Conservation (phyloP, 306 rosid genomes). For the Calophaca sinica region DNA sequence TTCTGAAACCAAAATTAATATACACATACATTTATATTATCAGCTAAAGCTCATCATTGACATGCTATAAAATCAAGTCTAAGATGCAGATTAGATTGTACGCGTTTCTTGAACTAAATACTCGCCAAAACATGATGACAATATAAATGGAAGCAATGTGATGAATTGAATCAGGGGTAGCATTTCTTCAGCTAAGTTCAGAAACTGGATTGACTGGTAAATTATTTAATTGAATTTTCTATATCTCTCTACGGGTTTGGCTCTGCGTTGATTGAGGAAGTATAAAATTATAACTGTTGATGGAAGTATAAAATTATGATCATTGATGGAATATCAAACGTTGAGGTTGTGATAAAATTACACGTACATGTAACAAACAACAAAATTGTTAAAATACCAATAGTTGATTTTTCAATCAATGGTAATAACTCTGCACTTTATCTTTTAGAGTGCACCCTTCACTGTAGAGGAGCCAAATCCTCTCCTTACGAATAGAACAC, state of each 20-base stretch:
- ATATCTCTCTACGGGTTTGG: constrained; percentile 13
- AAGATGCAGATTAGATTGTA: constrained; percentile 8
- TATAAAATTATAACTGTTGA: neutral
- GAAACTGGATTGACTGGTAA: constrained; percentile 6
- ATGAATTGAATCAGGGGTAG: constrained; percentile 10
- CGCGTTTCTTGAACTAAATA: constrained; percentile 26
- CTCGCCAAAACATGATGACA: constrained; percentile 30
- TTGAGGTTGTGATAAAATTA: neutral
- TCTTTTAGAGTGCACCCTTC: neutral
- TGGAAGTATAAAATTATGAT: neutral
- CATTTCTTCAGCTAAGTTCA: constrained; percentile 5
- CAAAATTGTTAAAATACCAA: neutral
- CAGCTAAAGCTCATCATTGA: constrained; percentile 20
- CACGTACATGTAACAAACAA: neutral
- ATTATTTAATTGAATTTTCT: constrained; percentile 23
- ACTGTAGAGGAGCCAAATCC: neutral
- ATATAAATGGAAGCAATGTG: constrained; percentile 35
- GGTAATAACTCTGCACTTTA: neutral
- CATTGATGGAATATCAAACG: neutral
- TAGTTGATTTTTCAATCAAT: neutral
- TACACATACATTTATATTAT: constrained; percentile 42
- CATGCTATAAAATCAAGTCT: constrained; percentile 19
- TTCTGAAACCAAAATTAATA: constrained; percentile 68
- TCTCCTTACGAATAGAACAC: constrained; percentile 24
- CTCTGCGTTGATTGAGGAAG: neutral